phyloP scores from a whole-genome alignment of 148 eudicot genomes.

The Silene uniflora region DNA sequence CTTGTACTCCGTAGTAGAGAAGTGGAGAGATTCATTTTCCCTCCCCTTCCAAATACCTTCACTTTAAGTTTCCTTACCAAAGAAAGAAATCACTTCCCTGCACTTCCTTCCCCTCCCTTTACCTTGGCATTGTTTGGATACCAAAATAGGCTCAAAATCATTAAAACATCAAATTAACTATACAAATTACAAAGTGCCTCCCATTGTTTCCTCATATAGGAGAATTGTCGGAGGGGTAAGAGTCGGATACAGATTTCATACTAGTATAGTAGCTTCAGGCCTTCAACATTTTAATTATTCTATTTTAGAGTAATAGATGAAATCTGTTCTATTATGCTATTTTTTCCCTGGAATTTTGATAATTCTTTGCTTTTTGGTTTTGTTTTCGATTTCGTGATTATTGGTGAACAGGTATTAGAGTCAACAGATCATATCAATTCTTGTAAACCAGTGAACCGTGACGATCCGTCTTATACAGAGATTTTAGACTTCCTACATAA shows the following conservation, averaged over 20 bases:
- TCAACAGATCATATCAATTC: constrained; percentile 98
- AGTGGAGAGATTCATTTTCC: no score
- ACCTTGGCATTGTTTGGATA: no score
- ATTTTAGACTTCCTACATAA: constrained; percentile 68
- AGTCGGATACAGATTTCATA: not conserved
- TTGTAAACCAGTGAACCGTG: constrained; percentile 82
- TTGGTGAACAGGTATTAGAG: constrained; percentile 61
- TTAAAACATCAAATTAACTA: no score
- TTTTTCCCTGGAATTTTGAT: not conserved
- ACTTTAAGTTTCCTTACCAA: no score
- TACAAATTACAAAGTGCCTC: no score
- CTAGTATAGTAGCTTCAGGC: no score
- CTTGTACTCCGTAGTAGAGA: not conserved
- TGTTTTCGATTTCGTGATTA: not conserved
- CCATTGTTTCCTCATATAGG: no score
- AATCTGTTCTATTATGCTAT: not conserved
- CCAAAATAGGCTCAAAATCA: no score
- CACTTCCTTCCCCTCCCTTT: not conserved
- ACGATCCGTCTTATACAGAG: constrained; percentile 85
- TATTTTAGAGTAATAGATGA: not conserved
- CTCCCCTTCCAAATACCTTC: no score
- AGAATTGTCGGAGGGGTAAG: no score
- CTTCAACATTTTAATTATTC: no score
- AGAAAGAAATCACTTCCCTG: no score
- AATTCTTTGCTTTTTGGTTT: not conserved